Base-by-base conservation (phyloP, 2,329 filamentous ascomycete species). In the Neofusicoccum ribis region DNA sequence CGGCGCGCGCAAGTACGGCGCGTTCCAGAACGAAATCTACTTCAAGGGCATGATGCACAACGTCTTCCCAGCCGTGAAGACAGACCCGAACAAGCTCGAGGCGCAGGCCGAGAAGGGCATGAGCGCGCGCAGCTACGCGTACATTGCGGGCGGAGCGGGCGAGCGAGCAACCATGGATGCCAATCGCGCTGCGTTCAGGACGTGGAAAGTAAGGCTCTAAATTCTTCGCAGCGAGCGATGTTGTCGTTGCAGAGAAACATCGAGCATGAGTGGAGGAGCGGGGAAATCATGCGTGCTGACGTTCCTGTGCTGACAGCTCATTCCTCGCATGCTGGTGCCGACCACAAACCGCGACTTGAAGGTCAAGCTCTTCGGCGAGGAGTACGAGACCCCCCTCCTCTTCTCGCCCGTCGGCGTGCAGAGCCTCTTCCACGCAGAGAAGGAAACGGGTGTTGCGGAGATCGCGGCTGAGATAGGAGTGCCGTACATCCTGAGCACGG, bases 401-500 rank as follows among this genome's bases (percentile, higher is more conserved):
- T 83, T 89, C 76, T 88, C 88, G 2, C 89, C 89, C 0, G 80
- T 91, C 0, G 89, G 89, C 0, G 87, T 90, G 0, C 87, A 91
- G 68, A 78, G 79, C 0, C 85, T 90, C 31, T 89, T 89, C 74
- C 88, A 92, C 69, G 73, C 80, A 0, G 85, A 89, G 68, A 85
- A 83, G n/a, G 89, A 92, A 69, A 79, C 82, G 0, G 88, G 86
- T 0, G 81, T 86, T 0, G 86, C 89, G 0, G 76, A 80, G 37
- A 86, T 86, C 0, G 89, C 87, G 63, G 81, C 83, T 1, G 82
- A 86, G 47, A 79, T 89, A 4, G 80, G 82, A 1, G 81, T 91
- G 0, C 88, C 89, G 0, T 90, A 86, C 71, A 86, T 86, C 65
- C 79, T 91, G 63, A 87, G 84, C 70, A 91, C 89, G 1, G 88